Conservation (phyloP, 805 yeast species). For the Saturnispora diversa region DNA sequence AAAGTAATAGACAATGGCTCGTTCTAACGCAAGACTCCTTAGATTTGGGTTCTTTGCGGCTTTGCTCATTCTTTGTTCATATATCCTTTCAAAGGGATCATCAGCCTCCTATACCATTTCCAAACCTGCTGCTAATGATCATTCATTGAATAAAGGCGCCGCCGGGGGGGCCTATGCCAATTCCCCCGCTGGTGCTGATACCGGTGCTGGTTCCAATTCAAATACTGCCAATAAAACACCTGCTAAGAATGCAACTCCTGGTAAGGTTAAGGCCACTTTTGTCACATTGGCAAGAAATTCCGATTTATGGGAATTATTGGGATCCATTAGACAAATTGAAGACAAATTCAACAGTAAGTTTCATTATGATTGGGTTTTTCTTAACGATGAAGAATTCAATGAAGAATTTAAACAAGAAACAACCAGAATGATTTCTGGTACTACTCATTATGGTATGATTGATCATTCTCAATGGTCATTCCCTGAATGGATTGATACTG, state of each 20-base stretch:
- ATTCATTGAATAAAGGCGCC: constrained; percentile 1
- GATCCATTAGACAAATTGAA: constrained; percentile 70
- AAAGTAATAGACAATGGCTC: constrained; percentile 30
- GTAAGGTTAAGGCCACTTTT: constrained; percentile 65
- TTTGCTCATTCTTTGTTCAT: constrained; percentile 40
- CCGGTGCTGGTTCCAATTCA: background rate
- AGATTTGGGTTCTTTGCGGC: constrained; percentile 42
- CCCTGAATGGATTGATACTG: constrained; percentile 75
- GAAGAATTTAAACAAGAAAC: constrained; percentile 74
- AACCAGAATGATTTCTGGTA: constrained; percentile 63
- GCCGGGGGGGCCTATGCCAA: background rate
- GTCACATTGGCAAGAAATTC: constrained; percentile 71
- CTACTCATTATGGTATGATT: constrained; percentile 66
- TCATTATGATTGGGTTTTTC: constrained; percentile 91
- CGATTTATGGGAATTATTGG: constrained; percentile 56
- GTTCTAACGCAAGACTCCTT: constrained; percentile 41
- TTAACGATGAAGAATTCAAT: constrained; percentile 78
- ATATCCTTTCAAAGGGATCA: constrained; percentile 41
- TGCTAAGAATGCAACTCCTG: constrained; percentile 13
- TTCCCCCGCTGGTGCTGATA: background rate
- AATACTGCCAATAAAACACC: constrained; percentile 7
- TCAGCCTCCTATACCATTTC: constrained; percentile 25
- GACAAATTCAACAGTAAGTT: constrained; percentile 78
- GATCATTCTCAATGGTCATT: constrained; percentile 84
- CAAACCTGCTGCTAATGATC: constrained; percentile 5